Evolutionary conservation across 2,329 filamentous ascomycete species (phyloP), one percentile per base, ranked within the genome.

Genomic region (Alternaria tenuissima): DNA sequence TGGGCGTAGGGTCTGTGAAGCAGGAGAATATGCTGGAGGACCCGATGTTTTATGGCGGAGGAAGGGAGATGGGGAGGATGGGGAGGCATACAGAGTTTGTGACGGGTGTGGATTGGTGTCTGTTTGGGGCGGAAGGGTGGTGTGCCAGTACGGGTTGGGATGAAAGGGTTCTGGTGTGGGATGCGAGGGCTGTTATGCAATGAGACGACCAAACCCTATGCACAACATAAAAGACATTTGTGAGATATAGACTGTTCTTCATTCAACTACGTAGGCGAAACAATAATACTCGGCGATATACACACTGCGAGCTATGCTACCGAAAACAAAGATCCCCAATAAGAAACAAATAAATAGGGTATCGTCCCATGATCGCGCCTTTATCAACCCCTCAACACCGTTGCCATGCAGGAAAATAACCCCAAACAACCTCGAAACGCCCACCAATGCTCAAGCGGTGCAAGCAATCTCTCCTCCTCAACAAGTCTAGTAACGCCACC

Each of bases 51-150:
- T 71, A 77, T 64, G 69, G 83, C 8, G 81, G 88, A 41, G 92
- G 91, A 1, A 82, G 85, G 24, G 89, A 97, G 78, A 81, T 97
- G 69, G 94, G 93, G 4, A 81, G 93, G 39, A 97, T 99, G 94
- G 93, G 92, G 58, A 82, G 88, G 18, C 95, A 99, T 78, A 97
- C 94, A 0, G 95, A 99, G 81, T 99, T 99, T 72, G 93, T 91
- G 9, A 97, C 93, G 4, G 95, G 95, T 7, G 91, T 98, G 0
- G 95, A 99, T 78, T 99, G 96, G 95, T 99, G 95, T 80, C 80
- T 99, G 44, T 99, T 99, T 78, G 95, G 95, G 5, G 91, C 88
- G 24, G 94, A 96, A 65, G 95, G 95, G 5, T 99, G 95, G 95
- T 94, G 94, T 68, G 94, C 95, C 2, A 96, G 92, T 64, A 92